phyloP scores from a whole-genome alignment of 2,329 filamentous ascomycete genomes.

The Diaporthe helianthi region DNA sequence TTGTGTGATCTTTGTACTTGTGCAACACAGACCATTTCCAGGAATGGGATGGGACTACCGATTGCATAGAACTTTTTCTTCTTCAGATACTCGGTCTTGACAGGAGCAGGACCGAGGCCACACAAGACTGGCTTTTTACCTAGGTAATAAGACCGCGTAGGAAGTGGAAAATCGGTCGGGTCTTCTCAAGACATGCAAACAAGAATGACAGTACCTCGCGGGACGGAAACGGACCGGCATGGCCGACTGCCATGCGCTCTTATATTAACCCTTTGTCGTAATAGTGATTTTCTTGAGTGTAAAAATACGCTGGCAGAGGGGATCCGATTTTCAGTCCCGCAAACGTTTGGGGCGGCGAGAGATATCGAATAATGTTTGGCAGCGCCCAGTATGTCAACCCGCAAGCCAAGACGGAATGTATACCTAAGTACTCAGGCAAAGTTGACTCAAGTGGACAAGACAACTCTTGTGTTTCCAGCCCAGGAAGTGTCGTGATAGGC shows the following conservation, averaged over 20 bases:
- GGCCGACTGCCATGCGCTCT: neutral
- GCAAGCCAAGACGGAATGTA: neutral
- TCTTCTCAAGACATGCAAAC: slow-evolving; percentile 5
- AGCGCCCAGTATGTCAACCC: neutral
- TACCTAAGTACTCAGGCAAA: neutral
- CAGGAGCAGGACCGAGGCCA: slow-evolving; percentile 9
- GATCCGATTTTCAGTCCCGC: neutral
- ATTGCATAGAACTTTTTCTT: neutral
- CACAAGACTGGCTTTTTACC: neutral
- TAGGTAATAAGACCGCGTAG: neutral
- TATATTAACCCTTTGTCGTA: neutral
- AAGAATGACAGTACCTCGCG: slow-evolving; percentile 21
- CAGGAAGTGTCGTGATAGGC: slow-evolving; percentile 29
- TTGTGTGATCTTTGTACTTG: neutral
- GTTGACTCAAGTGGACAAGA: neutral
- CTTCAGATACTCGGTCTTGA: neutral
- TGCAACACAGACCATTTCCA: slow-evolving; percentile 15
- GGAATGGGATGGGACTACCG: slow-evolving; percentile 13
- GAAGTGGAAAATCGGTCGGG: neutral
- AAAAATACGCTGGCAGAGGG: neutral
- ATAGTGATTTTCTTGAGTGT: neutral
- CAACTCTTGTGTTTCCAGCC: slow-evolving; percentile 11
- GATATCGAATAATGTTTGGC: neutral
- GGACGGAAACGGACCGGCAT: neutral
- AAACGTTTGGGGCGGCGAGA: neutral